Evolutionary conservation across 108 stramenopile species (phyloP).

Genomic region (Cyclotella atomus): DNA sequence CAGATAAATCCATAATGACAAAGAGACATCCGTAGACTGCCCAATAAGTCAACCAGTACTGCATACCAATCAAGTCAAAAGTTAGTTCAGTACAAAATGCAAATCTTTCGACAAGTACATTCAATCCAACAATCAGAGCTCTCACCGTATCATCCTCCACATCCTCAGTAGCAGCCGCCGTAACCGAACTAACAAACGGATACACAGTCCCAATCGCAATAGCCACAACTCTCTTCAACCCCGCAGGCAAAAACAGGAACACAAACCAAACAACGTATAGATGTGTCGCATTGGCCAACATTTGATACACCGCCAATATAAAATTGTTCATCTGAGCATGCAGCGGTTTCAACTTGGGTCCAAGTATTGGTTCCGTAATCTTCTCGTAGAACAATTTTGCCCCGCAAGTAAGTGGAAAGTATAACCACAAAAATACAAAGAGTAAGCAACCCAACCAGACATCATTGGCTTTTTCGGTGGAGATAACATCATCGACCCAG

Average conservation of each 20-base stretch:
- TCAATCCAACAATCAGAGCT: too few species aligned
- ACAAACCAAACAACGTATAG: slow-evolving; percentile 53
- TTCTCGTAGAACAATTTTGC: slow-evolving; percentile 40
- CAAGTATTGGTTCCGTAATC: slow-evolving; percentile 52
- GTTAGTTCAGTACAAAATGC: background rate
- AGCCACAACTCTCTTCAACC: slow-evolving; percentile 49
- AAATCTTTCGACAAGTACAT: too few species aligned
- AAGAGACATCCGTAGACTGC: slow-evolving; percentile 52
- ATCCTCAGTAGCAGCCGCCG: slow-evolving; percentile 50
- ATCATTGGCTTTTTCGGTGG: slow-evolving; percentile 7
- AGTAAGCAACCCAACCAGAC: slow-evolving; percentile 29
- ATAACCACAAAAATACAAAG: slow-evolving; percentile 55
- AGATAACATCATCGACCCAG: slow-evolving; percentile 44
- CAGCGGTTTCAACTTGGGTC: slow-evolving; percentile 30
- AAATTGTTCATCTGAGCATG: slow-evolving; percentile 26
- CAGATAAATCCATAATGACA: slow-evolving; percentile 54
- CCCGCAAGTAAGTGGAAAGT: slow-evolving; percentile 57
- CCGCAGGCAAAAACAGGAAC: slow-evolving; percentile 57
- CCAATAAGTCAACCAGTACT: slow-evolving; percentile 61
- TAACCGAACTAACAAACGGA: slow-evolving; percentile 49
- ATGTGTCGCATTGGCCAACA: slow-evolving; percentile 44
- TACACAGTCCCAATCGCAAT: slow-evolving; percentile 56
- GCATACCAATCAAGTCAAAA: background rate
- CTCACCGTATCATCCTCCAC: slow-evolving; percentile 54
- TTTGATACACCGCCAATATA: slow-evolving; percentile 22